These are phyloP conservation scores for Aspergillus hortae DNA, from an alignment of 2,329 filamentous ascomycete genomes.

Conservation along the genomic window DNA sequence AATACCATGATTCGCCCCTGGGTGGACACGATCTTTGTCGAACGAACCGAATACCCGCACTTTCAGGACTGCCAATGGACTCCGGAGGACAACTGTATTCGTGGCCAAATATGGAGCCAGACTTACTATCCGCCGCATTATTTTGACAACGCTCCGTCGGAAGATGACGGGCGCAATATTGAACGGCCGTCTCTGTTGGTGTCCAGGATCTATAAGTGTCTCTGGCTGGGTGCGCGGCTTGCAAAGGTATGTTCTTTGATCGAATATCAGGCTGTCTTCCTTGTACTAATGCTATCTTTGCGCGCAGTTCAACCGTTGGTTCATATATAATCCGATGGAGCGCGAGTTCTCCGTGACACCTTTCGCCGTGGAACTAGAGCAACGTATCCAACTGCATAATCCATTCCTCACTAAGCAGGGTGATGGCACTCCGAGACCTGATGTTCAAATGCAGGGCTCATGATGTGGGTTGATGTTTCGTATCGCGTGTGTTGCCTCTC, in stretches of 20 bases:
- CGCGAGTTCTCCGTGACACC: conserved; percentile 32
- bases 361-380: conserved; percentile 25
- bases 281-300: neutral
- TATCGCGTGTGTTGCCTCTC: neutral
- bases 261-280: neutral
- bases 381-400: conserved; percentile 10
- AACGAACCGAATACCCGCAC: conserved; percentile 40
- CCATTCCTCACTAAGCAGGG: conserved; percentile 6
- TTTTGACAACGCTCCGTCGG: conserved; percentile 47
- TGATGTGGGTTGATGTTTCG: neutral
- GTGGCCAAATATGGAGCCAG: conserved; percentile 54
- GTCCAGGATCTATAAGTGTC: conserved; percentile 49
- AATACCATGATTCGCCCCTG: conserved; percentile 49
- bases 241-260: conserved; percentile 36
- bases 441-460: conserved; percentile 12
- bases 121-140: conserved; percentile 48
- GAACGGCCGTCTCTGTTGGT: conserved; percentile 49
- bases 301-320: conserved; percentile 36
- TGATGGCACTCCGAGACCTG: neutral
- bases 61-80: conserved; percentile 46
- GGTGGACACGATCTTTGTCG: conserved; percentile 32
- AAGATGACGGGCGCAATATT: conserved; percentile 54
- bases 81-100: conserved; percentile 57
- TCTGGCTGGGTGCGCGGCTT: conserved; percentile 47
- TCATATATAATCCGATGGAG: conserved; percentile 31